Conservation (phyloP, 441 rosid genomes). For the Bocquillonia castaneifolia region DNA sequence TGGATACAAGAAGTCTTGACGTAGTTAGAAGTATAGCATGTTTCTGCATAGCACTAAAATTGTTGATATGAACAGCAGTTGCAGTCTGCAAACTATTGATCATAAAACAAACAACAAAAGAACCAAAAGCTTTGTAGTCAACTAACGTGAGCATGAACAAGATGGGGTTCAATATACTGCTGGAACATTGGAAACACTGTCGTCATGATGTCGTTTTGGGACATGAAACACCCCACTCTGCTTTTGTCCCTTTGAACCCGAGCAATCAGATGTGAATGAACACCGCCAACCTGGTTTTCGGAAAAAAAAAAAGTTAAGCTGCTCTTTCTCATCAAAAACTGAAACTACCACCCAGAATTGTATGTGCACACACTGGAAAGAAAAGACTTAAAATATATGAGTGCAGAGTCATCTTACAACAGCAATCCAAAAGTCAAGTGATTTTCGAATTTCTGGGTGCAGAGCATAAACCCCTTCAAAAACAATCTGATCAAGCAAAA, state of each 20-base stretch:
- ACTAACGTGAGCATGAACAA: conserved; percentile 99
- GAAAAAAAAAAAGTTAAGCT: conserved; percentile 24
- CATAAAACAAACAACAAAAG: conserved; percentile 12
- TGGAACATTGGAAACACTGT: conserved; percentile 98
- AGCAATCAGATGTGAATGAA: conserved; percentile 94
- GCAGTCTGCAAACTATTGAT: background rate
- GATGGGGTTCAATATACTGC: conserved; percentile 97
- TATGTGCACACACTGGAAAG: conserved; percentile 9
- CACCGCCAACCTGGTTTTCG: conserved; percentile 90
- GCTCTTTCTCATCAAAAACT: conserved; percentile 5
- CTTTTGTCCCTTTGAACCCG: conserved; percentile 99
- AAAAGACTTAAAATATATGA: conserved; percentile 15
- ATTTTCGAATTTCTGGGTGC: conserved; percentile 90
- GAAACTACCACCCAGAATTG: background rate
- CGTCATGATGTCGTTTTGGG: conserved; percentile 99
- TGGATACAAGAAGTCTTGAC: background rate
- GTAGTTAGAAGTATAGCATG: background rate
- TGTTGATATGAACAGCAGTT: background rate
- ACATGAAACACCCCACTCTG: conserved; percentile 75
- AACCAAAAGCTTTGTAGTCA: conserved; percentile 20
- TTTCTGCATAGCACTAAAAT: background rate
- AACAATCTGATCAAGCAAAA: conserved; percentile 55
- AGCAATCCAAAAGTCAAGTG: conserved; percentile 97
- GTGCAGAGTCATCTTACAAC: conserved; percentile 61
- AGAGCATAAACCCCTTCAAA: conserved; percentile 97